These are phyloP conservation scores for Metschnikowia rubicola DNA, from an alignment of 805 yeast species.

Conservation along the genomic window DNA sequence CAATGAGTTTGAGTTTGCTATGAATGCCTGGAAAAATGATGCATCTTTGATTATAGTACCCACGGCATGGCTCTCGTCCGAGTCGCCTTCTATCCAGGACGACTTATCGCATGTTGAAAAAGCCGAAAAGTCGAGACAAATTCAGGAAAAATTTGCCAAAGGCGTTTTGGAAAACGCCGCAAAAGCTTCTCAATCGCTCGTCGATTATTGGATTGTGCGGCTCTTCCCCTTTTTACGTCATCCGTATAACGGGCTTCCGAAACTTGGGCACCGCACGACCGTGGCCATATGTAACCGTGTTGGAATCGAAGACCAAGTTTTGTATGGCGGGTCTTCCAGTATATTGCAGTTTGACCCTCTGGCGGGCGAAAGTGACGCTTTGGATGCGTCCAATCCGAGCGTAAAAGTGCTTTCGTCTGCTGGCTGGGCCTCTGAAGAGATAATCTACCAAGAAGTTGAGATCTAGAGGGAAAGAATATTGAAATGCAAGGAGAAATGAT, in stretches of 20 bases:
- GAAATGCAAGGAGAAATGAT: neutral
- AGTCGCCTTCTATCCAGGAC: constrained; percentile 40
- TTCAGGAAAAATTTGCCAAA: constrained; percentile 5
- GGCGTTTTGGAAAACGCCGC: constrained; percentile 1
- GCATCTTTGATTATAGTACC: constrained; percentile 67
- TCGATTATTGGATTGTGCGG: constrained; percentile 74
- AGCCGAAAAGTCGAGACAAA: constrained; percentile 7
- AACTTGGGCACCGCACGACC: constrained; percentile 23
- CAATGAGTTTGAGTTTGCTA: constrained; percentile 66
- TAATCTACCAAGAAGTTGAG: constrained; percentile 57
- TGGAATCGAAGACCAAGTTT: constrained; percentile 69
- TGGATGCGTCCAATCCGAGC: constrained; percentile 40
- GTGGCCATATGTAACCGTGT: constrained; percentile 65
- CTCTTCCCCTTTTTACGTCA: constrained; percentile 58
- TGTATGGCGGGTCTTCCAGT: constrained; percentile 66
- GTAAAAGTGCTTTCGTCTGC: constrained; percentile 54
- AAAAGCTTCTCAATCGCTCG: constrained; percentile 18
- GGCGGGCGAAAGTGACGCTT: constrained; percentile 24
- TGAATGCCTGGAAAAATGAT: constrained; percentile 43
- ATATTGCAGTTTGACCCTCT: constrained; percentile 49
- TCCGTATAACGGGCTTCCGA: constrained; percentile 23
- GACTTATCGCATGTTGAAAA: constrained; percentile 15
- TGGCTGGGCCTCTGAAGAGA: constrained; percentile 65
- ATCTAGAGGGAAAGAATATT: constrained; percentile 15
- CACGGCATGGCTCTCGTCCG: constrained; percentile 76